Evolutionary conservation across 108 stramenopile genomes (phyloP).

Genomic region (Cyclotella sp.): DNA sequence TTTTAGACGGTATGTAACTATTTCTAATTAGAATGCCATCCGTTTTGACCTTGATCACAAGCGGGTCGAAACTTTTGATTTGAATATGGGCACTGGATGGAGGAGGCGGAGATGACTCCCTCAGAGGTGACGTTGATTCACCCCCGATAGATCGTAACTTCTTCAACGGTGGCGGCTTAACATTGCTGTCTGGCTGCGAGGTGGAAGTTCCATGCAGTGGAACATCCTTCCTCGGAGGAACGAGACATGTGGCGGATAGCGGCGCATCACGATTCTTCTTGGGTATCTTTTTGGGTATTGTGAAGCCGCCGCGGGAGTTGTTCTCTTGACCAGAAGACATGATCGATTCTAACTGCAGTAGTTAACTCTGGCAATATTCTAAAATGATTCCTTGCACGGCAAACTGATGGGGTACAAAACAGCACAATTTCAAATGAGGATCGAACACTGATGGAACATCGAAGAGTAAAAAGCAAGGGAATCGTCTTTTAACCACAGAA

Average conservation of each 20-base stretch:
- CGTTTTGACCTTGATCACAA: conserved; percentile 51
- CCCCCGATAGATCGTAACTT: background rate
- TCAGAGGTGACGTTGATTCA: conserved; percentile 1
- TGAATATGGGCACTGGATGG: conserved; percentile 21
- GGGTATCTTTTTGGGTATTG: conserved; percentile 47
- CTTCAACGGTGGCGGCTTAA: background rate
- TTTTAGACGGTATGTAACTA: conserved; percentile 11
- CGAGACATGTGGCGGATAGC: background rate
- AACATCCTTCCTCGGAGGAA: background rate
- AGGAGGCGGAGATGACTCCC: conserved; percentile 15
- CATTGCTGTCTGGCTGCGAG: background rate
- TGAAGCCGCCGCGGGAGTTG: conserved; percentile 10
- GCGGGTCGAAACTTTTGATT: conserved; percentile 45
- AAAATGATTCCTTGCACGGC: background rate
- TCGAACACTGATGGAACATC: too few relatives aligned
- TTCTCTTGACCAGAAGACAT: conserved; percentile 26
- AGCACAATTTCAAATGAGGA: too few relatives aligned
- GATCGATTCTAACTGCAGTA: background rate
- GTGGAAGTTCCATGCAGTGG: conserved; percentile 1
- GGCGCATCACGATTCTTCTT: conserved; percentile 19
- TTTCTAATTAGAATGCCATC: conserved; percentile 35
- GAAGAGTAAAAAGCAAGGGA: too few relatives aligned
- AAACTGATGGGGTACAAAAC: too few relatives aligned
- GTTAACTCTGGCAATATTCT: background rate
- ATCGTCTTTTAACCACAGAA: too few relatives aligned